Evolutionary conservation across 2,329 filamentous ascomycete species (phyloP).

Genomic region (Diaporthe velutina): DNA sequence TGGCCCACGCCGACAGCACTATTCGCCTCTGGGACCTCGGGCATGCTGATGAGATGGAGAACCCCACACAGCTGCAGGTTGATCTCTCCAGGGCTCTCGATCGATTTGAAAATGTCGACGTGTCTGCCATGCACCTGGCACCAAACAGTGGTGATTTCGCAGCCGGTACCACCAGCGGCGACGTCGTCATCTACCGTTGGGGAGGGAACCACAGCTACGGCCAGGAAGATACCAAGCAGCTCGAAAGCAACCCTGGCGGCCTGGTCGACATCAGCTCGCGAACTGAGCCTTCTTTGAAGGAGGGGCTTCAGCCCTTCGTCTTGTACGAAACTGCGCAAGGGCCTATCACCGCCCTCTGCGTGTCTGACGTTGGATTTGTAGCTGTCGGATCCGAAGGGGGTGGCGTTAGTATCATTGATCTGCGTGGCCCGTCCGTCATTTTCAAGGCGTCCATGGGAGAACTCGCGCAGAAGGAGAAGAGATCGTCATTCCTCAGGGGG

Average conservation of each 20-base stretch:
- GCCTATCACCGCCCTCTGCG: conserved; percentile 80
- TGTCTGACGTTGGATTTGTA: conserved; percentile 94
- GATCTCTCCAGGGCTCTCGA: conserved; percentile 87
- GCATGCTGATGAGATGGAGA: conserved; percentile 93
- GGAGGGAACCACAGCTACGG: conserved; percentile 82
- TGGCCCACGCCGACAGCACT: conserved; percentile 90
- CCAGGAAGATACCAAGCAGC: conserved; percentile 65
- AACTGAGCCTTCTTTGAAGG: conserved; percentile 79
- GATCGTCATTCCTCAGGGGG: conserved; percentile 76
- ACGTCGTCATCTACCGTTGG: conserved; percentile 90
- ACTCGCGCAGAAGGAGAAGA: conserved; percentile 81
- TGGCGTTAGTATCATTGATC: conserved; percentile 83
- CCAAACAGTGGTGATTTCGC: conserved; percentile 87
- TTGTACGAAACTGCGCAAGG: conserved; percentile 89
- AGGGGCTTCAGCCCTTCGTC: conserved; percentile 76
- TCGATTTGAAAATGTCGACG: conserved; percentile 80
- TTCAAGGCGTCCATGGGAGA: conserved; percentile 80
- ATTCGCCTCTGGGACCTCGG: conserved; percentile 95
- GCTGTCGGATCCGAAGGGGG: conserved; percentile 89
- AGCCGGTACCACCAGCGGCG: conserved; percentile 84
- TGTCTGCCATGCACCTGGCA: conserved; percentile 84
- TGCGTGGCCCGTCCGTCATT: conserved; percentile 88
- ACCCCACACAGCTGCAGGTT: conserved; percentile 82
- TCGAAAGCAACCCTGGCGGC: conserved; percentile 73
- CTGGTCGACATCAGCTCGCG: conserved; percentile 81